Percentiles rank a stretch among this genome's conserved stretches.
These are phyloP conservation scores for Neoarthrinium moseri DNA, from an alignment of 2,329 filamentous ascomycete genomes.

Conservation along the genomic window DNA sequence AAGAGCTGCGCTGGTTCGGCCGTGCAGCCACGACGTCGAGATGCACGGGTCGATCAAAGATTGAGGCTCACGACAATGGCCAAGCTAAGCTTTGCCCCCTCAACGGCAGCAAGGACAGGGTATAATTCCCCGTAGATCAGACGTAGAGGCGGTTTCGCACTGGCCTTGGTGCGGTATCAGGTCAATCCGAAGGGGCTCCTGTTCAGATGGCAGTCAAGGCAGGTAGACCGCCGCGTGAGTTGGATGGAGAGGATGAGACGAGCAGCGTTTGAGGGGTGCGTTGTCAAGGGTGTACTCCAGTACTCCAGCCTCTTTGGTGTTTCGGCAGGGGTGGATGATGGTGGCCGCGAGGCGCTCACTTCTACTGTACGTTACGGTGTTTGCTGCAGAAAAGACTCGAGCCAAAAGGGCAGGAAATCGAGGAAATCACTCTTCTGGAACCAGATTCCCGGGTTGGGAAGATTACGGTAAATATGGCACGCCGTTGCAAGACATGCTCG, in stretches of 20 bases:
- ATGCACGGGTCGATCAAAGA: not conserved
- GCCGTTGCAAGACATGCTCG: not conserved
- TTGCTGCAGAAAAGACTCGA: slow-evolving; percentile 12
- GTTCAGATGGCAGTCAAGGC: slow-evolving; percentile 19
- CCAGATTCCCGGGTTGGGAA: slow-evolving; percentile 1
- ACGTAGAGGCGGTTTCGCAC: slow-evolving; percentile 47
- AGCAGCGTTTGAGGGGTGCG: slow-evolving; percentile 36
- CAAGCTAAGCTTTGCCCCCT: not conserved
- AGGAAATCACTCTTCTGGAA: not conserved
- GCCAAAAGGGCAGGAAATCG: not conserved
- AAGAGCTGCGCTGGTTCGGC: too few relatives aligned
- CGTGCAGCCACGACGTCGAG: not conserved
- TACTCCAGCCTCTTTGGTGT: slow-evolving; percentile 31
- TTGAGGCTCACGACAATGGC: not conserved
- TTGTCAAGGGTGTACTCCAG: slow-evolving; percentile 13
- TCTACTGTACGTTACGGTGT: not conserved
- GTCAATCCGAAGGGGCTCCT: slow-evolving; percentile 24
- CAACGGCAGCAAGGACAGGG: slow-evolving; percentile 6
- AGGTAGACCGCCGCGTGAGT: slow-evolving; percentile 11
- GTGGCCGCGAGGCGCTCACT: not conserved
- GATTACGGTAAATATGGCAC: not conserved
- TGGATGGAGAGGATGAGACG: slow-evolving; percentile 38
- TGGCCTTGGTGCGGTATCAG: slow-evolving; percentile 35
- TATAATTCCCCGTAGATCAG: slow-evolving; percentile 31
- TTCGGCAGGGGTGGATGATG: slow-evolving; percentile 33